Evolutionary conservation across 345 rosid genomes (phyloP), one percentile per base, ranked within the genome.

Genomic region (Brassica rapa): DNA sequence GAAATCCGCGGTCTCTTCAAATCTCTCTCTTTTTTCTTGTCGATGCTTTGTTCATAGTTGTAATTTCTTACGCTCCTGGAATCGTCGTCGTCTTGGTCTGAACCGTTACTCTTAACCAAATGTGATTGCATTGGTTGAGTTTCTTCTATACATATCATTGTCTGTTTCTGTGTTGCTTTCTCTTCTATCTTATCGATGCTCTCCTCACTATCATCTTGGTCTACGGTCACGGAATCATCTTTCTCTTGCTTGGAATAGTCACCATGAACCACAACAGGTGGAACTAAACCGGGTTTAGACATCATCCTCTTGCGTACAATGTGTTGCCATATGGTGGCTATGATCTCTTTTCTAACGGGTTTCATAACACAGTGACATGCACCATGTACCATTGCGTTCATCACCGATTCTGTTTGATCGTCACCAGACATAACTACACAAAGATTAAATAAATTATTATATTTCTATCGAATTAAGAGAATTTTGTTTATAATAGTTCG

Each of bases 271-370:
- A 39, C 35, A 64, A 46, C 63, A 0, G 63, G 60, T 41, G 49
- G 62, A 49, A 0, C 10, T n/a, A 62, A 21, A 49, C 56, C 19
- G 8, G 56, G 7, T 56, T 65, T 56, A 39, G 51, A 37, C 33
- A 14, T 60, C 77, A 66, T 11, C 55, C 4, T 66, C 73, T 67
- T 79, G 32, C 77, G 77, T 1, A 72, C 63, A 49, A 73, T 60
- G 77, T 79, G 82, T 79, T 79, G 68, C 82, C 82, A 79, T 49
- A 79, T 41, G 37, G 11, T 67, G 5, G 32, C 57, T 15, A 79
- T 7, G 21, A n/a, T 2, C 8, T 23, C 69, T 23, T 67, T 5
- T 0, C 10, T 2, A 60, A 79, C 62, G 7, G 82, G 82, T 46
- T 79, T 79, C 32, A 46, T 3, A 32, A 67, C 1, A 60, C 60